Conservation (phyloP, 2,329 filamentous ascomycete species). For the Plectosphaerella cucumerina region DNA sequence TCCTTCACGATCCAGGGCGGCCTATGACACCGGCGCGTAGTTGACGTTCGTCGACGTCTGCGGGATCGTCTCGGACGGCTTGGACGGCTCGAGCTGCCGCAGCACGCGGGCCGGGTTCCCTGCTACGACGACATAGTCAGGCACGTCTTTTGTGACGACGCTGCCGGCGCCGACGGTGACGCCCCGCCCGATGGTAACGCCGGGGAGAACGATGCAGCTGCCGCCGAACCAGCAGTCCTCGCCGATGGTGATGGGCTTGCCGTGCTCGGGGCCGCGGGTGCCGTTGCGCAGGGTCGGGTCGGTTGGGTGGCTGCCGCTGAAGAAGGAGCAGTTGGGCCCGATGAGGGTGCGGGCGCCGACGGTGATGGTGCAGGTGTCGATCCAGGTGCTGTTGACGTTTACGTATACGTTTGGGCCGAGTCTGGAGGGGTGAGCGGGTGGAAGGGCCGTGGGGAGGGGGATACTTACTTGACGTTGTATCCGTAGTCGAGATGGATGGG, state of each 20-base stretch:
- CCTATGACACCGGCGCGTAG: conserved; percentile 46
- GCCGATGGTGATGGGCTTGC: conserved; percentile 69
- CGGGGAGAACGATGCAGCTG: conserved; percentile 66
- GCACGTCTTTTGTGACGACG: conserved; percentile 77
- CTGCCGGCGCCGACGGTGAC: conserved; percentile 73
- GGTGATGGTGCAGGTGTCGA: conserved; percentile 72
- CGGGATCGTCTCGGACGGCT: conserved; percentile 2
- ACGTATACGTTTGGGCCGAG: conserved; percentile 70
- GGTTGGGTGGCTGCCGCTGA: conserved; percentile 69
- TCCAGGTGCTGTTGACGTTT: conserved; percentile 68
- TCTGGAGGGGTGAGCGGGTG: conserved; percentile 20
- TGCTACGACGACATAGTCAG: conserved; percentile 56
- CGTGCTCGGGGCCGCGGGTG: conserved; percentile 68
- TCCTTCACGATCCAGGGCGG: conserved; percentile 93
- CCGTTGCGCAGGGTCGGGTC: conserved; percentile 73
- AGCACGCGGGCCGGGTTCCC: conserved; percentile 65
- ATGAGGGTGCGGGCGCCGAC: conserved; percentile 75
- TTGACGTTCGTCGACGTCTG: conserved; percentile 4
- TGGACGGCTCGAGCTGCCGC: conserved; percentile 31
- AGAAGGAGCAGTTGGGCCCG: conserved; percentile 75
- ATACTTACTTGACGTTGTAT: conserved; percentile 57
- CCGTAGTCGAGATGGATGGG: conserved; percentile 76
- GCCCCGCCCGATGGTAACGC: conserved; percentile 74
- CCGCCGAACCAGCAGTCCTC: conserved; percentile 81
- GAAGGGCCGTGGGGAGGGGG: neutral